phyloP scores from a whole-genome alignment of 2,329 filamentous ascomycete genomes.

The Pyrenophora tritici-repentis region DNA sequence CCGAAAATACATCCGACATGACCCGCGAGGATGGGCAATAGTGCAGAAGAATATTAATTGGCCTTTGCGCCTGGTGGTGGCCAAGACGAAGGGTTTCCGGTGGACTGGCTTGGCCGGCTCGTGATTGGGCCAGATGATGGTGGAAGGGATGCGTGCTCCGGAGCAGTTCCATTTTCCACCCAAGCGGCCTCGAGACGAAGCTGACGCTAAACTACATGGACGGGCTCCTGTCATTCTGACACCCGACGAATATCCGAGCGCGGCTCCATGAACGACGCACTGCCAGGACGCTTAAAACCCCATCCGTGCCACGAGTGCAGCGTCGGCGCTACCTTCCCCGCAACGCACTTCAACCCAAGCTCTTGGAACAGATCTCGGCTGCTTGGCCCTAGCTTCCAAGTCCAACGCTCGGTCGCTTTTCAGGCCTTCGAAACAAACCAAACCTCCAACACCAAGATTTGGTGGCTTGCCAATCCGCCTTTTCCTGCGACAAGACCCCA shows the following conservation, averaged over 20 bases:
- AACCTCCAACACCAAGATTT: conserved; percentile 23
- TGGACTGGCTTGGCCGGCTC: conserved; percentile 19
- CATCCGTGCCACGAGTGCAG: conserved; percentile 10
- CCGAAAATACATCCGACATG: conserved; percentile 14
- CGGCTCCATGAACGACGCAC: conserved; percentile 13
- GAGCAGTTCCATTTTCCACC: conserved; percentile 5
- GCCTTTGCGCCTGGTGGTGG: conserved; percentile 4
- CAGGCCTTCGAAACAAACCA: conserved; percentile 11
- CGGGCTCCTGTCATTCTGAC: conserved; percentile 6
- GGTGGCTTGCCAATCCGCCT: conserved; percentile 32
- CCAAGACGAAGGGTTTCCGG: conserved; percentile 18
- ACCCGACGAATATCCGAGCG: not conserved
- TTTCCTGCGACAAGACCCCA: conserved; percentile 24
- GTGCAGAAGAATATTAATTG: not conserved
- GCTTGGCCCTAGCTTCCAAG: conserved; percentile 26
- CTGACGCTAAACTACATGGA: conserved; percentile 12
- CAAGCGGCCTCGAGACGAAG: conserved; percentile 24
- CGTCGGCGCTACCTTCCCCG: conserved; percentile 8
- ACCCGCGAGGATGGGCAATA: conserved; percentile 13
- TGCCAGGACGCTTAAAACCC: conserved; percentile 11
- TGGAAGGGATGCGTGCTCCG: not conserved
- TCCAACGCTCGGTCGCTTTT: conserved; percentile 13
- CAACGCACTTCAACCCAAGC: conserved; percentile 18
- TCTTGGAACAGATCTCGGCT: conserved; percentile 25
- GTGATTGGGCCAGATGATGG: conserved; percentile 16